These are phyloP conservation scores for Collybiopsis confluens DNA, from an alignment of 768 basidiomycete genomes.

Conservation along the genomic window DNA sequence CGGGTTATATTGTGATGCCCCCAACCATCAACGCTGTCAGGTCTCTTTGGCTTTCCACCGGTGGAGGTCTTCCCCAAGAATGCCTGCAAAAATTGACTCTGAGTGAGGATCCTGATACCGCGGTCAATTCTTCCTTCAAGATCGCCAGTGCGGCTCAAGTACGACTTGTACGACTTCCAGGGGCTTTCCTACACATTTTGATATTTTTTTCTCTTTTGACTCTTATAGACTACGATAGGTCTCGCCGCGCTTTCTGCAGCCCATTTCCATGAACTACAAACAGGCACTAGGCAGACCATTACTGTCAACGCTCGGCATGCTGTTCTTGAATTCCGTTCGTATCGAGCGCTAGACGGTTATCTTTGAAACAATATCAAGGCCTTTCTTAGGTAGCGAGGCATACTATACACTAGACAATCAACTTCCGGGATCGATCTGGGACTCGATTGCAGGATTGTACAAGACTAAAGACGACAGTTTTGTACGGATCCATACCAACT, in stretches of 20 bases:
- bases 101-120: constrained; percentile 33
- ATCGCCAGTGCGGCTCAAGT: constrained; percentile 53
- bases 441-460: constrained; percentile 50
- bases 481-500: constrained; percentile 62
- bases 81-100: constrained; percentile 33
- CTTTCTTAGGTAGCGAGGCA: constrained; percentile 40
- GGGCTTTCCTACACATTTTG: constrained; percentile 6
- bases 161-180: too few relatives aligned
- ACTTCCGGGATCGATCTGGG: constrained; percentile 35
- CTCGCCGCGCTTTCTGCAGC: constrained; percentile 51
- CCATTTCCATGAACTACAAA: constrained; percentile 42
- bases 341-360: too few relatives aligned
- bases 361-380: too few relatives aligned
- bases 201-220: not conserved
- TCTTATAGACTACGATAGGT: constrained; percentile 39
- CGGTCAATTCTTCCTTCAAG: constrained; percentile 50
- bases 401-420: constrained; percentile 44
- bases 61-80: constrained; percentile 28
- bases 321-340: constrained; percentile 48
- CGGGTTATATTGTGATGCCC: too few relatives aligned
- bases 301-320: constrained; percentile 54
- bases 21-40: constrained; percentile 8
- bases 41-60: constrained; percentile 35
- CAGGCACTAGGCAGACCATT: constrained; percentile 43
- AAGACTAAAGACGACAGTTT: constrained; percentile 42